Evolutionary conservation across 75 land plant genomes (phyloP), one percentile per base, ranked within the genome.

Genomic region (Sequoia sempervirens): DNA sequence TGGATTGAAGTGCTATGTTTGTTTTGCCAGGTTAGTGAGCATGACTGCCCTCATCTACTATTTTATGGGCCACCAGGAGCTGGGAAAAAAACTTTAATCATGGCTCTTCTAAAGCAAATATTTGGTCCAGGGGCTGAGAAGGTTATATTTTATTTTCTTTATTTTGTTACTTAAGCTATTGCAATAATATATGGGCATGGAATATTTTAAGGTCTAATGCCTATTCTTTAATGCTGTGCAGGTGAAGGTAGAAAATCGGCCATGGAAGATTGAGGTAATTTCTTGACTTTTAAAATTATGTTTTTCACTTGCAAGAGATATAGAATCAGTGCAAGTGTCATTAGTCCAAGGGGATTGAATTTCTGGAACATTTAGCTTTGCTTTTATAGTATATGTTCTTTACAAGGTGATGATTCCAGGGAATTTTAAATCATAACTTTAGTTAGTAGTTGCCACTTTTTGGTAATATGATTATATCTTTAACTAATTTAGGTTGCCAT

Each of bases 21-120:
- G 7, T 40, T 81, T 81, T 81, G 56, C 36, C 82, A 96, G 98
- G 94, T 97, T 2, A 80, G 94, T 37, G 93, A 94, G 85, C 97
- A 97, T 14, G 99, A 97, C 88, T 97, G 98, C 86, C 99, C 99
- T 0, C 99, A 97, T 89, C 91, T 97, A 56, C 92, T 97, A 40
- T 97, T 97, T 88, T 97, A 97, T 86, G 99, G 99, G 10, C 98
- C 99, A 30, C 74, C 96, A 37, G 98, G 99, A 3, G 92, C 98
- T 3, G 99, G 99, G 70, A 97, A 97, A 89, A 97, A 97, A 90
- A 96, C 99, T 81, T 94, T 97, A 79, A 96, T 97, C 83, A 94
- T 96, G 95, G 99, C 96, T 28, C 83, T 96, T 75, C 91, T 97
- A 26, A 87, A 92, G 40, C 94, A 97, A 85, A 92, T 97, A 88